phyloP scores from a whole-genome alignment of 805 yeast genomes.

The Candida parachauliodes region DNA sequence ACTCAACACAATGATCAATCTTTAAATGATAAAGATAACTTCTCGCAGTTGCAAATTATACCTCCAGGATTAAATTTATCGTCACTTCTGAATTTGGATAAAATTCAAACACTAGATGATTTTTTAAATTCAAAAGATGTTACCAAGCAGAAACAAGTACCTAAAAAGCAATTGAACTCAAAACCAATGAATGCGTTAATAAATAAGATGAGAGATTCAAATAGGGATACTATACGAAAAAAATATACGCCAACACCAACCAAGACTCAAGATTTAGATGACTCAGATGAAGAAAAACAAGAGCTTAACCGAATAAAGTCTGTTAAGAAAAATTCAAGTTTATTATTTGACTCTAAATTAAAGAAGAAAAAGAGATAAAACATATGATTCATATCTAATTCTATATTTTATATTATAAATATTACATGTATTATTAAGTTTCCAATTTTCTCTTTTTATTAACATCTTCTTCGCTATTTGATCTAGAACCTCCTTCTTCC shows the following conservation, averaged over 20 bases:
- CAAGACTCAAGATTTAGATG: conserved; percentile 3
- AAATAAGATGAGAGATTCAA: conserved; percentile 31
- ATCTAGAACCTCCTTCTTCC: conserved; percentile 4
- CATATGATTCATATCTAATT: too few species aligned
- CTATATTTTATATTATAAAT: too few species aligned
- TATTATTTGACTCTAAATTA: conserved; percentile 8
- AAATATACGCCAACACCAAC: conserved; percentile 8
- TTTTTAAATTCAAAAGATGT: conserved; percentile 17
- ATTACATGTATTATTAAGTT: too few species aligned
- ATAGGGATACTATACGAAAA: conserved; percentile 17
- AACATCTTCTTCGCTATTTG: conserved; percentile 4
- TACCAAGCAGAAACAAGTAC: conserved; percentile 6
- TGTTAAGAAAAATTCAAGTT: conserved; percentile 16
- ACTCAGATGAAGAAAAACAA: conserved; percentile 15
- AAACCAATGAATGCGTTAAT: conserved; percentile 37
- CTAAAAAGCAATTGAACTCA: conserved; percentile 11
- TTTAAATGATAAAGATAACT: conserved; percentile 12
- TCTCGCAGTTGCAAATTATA: conserved; percentile 33
- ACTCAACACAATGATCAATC: conserved; percentile 5
- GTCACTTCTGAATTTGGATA: conserved; percentile 7
- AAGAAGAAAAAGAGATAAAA: not conserved
- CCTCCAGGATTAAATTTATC: conserved; percentile 29
- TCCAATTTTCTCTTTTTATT: conserved; percentile 8
- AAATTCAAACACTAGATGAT: conserved; percentile 22
- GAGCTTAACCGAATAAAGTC: conserved; percentile 9